Evolutionary conservation across 202 grass and related monocot species (phyloP), one percentile per base, ranked within the genome.

Genomic region (Digitaria exilis): DNA sequence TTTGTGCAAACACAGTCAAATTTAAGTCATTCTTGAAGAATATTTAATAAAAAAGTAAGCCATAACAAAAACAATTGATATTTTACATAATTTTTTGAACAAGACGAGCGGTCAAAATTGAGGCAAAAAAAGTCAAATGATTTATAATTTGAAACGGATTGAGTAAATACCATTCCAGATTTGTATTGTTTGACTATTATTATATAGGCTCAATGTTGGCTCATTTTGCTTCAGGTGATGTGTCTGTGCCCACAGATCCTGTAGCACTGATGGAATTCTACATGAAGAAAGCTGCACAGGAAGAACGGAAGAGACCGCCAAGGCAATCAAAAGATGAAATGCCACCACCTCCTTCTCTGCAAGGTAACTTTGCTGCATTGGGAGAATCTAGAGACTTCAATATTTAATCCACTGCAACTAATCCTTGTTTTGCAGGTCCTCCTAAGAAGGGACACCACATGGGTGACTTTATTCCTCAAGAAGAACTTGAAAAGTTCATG

Each of bases 191-290:
- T 69, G 16, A 17, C 13, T 59, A 7, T 77, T 79, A 71, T 29
- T 57, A 60, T 25, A 72, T 61, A 28, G 35, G 58, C 19, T 82
- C 15, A 82, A 65, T 89, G 58, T 19, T 28, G 21, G 17, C 28
- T 77, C 39, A 49, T 70, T 43, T 61, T 49, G 24, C 86, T 54
- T 17, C 73, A 98, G 91, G 83, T 80, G 91, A 87, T 66, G 76
- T 61, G 42, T 57, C 92, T 80, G 59, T 76, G 61, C 79, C 85
- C 67, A 69, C 81, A 48, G 96, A 96, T 73, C 89, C 96, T 44
- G 87, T 99, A 83, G 96, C 96, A 48, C 88, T 94, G 85, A 96
- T 96, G 96, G 96, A 99, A 69, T 99, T 92, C 79, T 96, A 96
- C 81, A 94, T 94, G 89, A 99, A 99, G 80, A 98, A 96, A 70